Conservation (phyloP, 2,329 filamentous ascomycete genomes). For the Colletotrichum sp. region DNA sequence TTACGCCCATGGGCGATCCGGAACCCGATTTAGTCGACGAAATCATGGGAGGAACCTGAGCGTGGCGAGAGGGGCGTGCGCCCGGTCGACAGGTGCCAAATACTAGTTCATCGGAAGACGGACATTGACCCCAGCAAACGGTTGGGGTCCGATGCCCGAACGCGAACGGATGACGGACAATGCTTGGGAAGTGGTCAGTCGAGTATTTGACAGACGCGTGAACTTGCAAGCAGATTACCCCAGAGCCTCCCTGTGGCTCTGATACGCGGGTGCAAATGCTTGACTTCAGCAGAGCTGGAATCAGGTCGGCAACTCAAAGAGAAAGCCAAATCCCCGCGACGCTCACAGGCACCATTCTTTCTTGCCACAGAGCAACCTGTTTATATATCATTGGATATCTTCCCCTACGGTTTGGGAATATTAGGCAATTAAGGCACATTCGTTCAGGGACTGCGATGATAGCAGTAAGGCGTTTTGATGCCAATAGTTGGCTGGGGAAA, state of each 20-base stretch:
- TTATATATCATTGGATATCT: neutral
- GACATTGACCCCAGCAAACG: neutral
- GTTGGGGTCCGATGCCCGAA: neutral
- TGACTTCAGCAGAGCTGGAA: neutral
- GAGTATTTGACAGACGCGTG: neutral
- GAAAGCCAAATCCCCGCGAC: neutral
- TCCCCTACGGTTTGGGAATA: neutral
- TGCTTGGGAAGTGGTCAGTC: slow-evolving; percentile 14
- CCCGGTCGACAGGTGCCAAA: neutral
- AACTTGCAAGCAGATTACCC: neutral
- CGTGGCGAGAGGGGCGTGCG: neutral
- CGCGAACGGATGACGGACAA: neutral
- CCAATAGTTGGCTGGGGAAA: neutral
- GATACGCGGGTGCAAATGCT: neutral
- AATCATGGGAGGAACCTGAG: slow-evolving; percentile 17
- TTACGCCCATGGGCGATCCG: slow-evolving; percentile 27
- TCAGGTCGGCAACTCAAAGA: neutral
- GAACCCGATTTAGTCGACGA: slow-evolving; percentile 27
- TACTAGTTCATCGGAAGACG: neutral
- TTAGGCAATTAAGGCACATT: neutral
- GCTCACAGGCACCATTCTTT: neutral
- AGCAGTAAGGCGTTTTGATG: slow-evolving; percentile 11
- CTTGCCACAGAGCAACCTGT: neutral
- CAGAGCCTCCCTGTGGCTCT: neutral
- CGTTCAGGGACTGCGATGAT: neutral